phyloP scores from a whole-genome alignment of 768 basidiomycete genomes.

The Saitozyma sp. region DNA sequence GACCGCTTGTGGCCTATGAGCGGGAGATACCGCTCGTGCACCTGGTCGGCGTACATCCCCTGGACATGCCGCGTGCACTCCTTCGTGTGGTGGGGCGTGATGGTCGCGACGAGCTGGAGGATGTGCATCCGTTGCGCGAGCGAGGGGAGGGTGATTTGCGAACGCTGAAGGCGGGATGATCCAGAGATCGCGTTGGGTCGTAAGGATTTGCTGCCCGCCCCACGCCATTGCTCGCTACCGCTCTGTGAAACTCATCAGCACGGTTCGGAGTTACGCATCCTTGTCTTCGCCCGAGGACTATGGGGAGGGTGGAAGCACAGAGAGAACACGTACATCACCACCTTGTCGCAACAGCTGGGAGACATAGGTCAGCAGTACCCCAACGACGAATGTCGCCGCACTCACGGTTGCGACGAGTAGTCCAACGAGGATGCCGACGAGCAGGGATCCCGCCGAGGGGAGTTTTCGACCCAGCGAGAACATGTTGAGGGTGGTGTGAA shows the following conservation, averaged over 20 bases:
- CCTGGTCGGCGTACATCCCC: conserved; percentile 80
- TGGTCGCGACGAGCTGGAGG: conserved; percentile 78
- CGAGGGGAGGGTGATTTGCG: conserved; percentile 63
- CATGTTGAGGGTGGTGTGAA: background rate
- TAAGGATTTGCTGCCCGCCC: conserved; percentile 26
- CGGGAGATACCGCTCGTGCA: conserved; percentile 75
- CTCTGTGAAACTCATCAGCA: conserved; percentile 14
- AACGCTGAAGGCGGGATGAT: conserved; percentile 37
- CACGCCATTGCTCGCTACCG: conserved; percentile 33
- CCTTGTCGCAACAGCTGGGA: background rate
- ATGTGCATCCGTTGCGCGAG: conserved; percentile 80
- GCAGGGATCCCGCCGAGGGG: conserved; percentile 46
- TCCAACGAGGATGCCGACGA: conserved; percentile 48
- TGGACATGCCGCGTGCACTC: conserved; percentile 86
- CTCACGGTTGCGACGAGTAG: conserved; percentile 47
- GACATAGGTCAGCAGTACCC: conserved; percentile 3
- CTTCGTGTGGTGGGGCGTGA: conserved; percentile 88
- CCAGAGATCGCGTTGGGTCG: conserved; percentile 37
- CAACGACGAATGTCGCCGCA: conserved; percentile 14
- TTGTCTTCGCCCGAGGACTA: no score
- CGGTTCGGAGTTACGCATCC: background rate
- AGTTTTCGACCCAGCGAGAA: conserved; percentile 34
- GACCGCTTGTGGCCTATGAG: conserved; percentile 74
- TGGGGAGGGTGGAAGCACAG: no score
- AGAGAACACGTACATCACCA: no score